Percentiles rank a stretch among this genome's conserved stretches.
These are phyloP conservation scores for Fusarium luffae DNA, from an alignment of 2,329 filamentous ascomycete genomes.

Conservation along the genomic window DNA sequence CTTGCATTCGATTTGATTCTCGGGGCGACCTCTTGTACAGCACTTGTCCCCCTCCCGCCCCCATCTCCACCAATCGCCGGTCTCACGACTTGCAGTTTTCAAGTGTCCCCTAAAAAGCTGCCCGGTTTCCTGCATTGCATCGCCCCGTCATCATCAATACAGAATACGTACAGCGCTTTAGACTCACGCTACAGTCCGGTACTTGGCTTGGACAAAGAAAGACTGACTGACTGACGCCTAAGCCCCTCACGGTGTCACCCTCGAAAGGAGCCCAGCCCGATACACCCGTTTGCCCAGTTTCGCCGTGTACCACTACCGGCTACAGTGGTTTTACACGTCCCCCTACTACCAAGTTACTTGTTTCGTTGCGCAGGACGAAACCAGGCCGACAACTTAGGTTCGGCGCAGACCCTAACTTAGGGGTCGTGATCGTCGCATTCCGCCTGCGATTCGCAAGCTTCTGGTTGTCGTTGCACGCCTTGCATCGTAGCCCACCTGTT, in stretches of 20 bases:
- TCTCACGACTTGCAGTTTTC: constrained; percentile 21
- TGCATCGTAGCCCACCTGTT: constrained; percentile 37
- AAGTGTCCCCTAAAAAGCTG: constrained; percentile 21
- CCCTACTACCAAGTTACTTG: constrained; percentile 38
- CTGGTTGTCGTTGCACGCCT: constrained; percentile 29
- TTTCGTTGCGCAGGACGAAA: constrained; percentile 22
- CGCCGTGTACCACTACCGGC: constrained; percentile 23
- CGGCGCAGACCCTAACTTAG: constrained; percentile 39
- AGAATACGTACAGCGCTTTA: constrained; percentile 12
- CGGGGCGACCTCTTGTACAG: constrained; percentile 28
- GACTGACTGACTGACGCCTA: constrained; percentile 30
- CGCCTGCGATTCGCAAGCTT: constrained; percentile 38
- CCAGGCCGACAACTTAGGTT: constrained; percentile 18
- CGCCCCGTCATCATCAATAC: constrained; percentile 29
- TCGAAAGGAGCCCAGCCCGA: constrained; percentile 18
- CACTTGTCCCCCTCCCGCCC: constrained; percentile 30
- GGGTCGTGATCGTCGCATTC: constrained; percentile 42
- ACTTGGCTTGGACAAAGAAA: constrained; percentile 15
- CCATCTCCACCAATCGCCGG: constrained; percentile 35
- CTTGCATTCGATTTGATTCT: constrained; percentile 36
- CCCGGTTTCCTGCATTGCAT: constrained; percentile 33
- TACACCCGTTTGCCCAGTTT: constrained; percentile 29
- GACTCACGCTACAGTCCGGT: neutral
- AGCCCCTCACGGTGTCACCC: constrained; percentile 43
- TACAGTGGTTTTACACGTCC: constrained; percentile 3